Percentiles rank a stretch among this genome's conserved stretches.
Evolutionary conservation across 225 moss, liverwort and hornwort genomes (phyloP).

Genomic region (Polytrichum formosum): DNA sequence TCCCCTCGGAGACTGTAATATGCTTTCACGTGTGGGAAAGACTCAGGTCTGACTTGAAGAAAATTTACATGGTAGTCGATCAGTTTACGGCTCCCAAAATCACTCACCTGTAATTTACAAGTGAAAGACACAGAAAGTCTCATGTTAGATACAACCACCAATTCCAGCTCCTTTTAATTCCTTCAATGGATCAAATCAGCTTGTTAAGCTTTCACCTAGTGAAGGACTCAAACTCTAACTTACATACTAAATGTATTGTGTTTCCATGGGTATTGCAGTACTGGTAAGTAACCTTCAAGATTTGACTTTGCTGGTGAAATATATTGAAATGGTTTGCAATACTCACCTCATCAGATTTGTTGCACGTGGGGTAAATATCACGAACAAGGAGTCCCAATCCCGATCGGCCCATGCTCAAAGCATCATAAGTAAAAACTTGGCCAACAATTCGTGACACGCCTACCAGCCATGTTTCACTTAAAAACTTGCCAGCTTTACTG

Average conservation of each 20-base stretch:
- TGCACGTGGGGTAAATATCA: conserved; percentile 1
- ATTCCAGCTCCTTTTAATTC: no score
- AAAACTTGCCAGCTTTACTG: conserved; percentile 8
- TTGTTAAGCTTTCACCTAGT: no score
- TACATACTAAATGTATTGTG: no score
- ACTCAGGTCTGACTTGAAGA: conserved; percentile 20
- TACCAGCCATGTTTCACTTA: conserved; percentile 21
- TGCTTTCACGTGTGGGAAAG: conserved; percentile 15
- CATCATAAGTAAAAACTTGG: conserved; percentile 14
- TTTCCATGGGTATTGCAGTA: no score
- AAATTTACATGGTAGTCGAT: conserved; percentile 30
- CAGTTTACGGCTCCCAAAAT: conserved; percentile 24
- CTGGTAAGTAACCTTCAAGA: no score
- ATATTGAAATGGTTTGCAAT: background rate
- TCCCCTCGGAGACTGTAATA: conserved; percentile 34
- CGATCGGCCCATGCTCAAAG: background rate
- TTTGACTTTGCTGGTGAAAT: no score
- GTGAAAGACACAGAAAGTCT: no score
- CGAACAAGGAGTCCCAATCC: conserved; percentile 14
- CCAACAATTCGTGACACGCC: conserved; percentile 24
- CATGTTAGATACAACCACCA: no score
- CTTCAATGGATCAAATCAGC: no score
- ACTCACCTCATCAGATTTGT: conserved; percentile 5
- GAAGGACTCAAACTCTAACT: no score
- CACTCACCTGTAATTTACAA: conserved; percentile 16